phyloP scores from a whole-genome alignment of 2,329 filamentous ascomycete species.

The Neopestalotiopsis clavispora region DNA sequence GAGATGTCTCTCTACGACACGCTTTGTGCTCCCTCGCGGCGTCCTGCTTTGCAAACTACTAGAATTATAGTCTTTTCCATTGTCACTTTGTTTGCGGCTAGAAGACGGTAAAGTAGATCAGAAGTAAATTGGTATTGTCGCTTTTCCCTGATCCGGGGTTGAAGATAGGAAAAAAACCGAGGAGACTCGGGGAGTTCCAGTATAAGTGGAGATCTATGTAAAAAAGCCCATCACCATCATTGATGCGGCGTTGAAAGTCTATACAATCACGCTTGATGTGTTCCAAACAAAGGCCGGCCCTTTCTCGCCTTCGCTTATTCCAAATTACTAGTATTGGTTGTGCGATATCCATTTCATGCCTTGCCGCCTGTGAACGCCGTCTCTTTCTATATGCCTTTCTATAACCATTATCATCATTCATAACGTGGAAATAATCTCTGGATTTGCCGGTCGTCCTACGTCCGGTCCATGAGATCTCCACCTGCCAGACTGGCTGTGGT shows the following conservation, averaged over 20 bases:
- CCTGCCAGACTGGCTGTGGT: conserved; percentile 79
- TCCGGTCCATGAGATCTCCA: conserved; percentile 67
- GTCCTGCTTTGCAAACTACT: no score
- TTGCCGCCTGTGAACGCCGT: conserved; percentile 27
- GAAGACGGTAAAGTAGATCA: background rate
- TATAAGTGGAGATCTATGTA: conserved; percentile 31
- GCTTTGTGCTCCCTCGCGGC: no score
- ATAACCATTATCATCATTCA: conserved; percentile 36
- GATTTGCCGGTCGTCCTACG: conserved; percentile 33
- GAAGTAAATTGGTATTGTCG: conserved; percentile 18
- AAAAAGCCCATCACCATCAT: conserved; percentile 22
- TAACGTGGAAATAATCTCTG: conserved; percentile 25
- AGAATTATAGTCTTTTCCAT: no score
- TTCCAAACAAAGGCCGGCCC: conserved; percentile 18
- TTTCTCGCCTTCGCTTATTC: conserved; percentile 24
- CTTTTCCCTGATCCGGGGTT: conserved; percentile 17
- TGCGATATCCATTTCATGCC: conserved; percentile 16
- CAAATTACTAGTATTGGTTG: conserved; percentile 28
- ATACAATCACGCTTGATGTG: conserved; percentile 26
- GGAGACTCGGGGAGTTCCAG: conserved; percentile 15
- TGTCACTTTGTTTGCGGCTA: background rate
- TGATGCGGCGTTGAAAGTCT: conserved; percentile 33
- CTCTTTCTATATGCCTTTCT: conserved; percentile 37
- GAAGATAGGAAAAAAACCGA: conserved; percentile 6
- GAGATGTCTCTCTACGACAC: no score